Evolutionary conservation across 2,329 filamentous ascomycete genomes (phyloP), one percentile per base, ranked within the genome.

Genomic region (Colletotrichum lini): DNA sequence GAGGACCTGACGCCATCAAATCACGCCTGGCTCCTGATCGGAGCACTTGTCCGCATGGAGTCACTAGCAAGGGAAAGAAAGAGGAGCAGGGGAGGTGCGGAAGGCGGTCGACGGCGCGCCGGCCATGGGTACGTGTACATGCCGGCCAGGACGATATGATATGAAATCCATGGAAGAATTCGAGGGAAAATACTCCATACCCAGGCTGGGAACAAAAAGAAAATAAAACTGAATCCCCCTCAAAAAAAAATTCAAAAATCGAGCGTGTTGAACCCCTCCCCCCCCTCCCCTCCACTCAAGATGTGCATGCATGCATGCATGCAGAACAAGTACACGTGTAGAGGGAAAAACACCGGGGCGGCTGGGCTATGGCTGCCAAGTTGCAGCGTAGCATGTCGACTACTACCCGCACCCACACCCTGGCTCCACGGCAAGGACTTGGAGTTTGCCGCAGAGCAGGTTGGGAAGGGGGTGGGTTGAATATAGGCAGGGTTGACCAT

Each of bases 1-100:
- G 10, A 40, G 58, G 52, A 63, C 40, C 68, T 71, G 58, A 45
- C 56, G 54, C 62, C 62, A 54, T 70, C 67, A 65, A 70, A 70
- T 60, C 54, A 70, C 23, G 38, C 44, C 59, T 18, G 54, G 15
- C 44, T 63, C 52, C 68, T 35, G 38, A 59, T 53, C 57, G 52
- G 65, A 59, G 65, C 52, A 68, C 40, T 42, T 64, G 54, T n/a
- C 68, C 59, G 35, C 57, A 71, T 53, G 21, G 47, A 64, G 60
- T 21, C 58, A 50, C 6, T 15, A n/a, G 21, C 16, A 35, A 50
- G 15, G 15, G 23, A 54, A 15, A 50, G 38, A 38, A 52, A 38
- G 38, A 26, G 13, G n/a, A n/a, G 59, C 59, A 52, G 40, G 47
- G 35, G 30, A 21, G 52, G 42, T 61, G 64, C 65, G 50, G 64